phyloP scores from a whole-genome alignment of 2,329 filamentous ascomycete species.

The Colletotrichum agaves region DNA sequence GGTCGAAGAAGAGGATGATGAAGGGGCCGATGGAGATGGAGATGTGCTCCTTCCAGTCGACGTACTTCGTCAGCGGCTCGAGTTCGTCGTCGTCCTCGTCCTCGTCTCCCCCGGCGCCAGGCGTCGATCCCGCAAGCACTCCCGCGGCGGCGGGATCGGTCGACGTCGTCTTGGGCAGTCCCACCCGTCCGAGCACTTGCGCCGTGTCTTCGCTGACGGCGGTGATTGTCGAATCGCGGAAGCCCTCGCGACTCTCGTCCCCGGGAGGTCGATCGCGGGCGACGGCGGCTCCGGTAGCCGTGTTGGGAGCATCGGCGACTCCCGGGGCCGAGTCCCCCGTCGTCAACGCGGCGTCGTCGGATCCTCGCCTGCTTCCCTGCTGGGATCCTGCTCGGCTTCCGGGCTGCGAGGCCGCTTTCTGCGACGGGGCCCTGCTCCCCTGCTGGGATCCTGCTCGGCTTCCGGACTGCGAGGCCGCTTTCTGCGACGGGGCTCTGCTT shows the following conservation, averaged over 20 bases:
- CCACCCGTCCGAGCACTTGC: conserved; percentile 23
- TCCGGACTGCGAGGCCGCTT: conserved; percentile 6
- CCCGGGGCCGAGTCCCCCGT: neutral
- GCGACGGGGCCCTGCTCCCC: conserved; percentile 2
- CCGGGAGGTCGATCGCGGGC: conserved; percentile 22
- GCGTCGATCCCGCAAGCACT: conserved; percentile 15
- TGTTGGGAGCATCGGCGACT: conserved; percentile 24
- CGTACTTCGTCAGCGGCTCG: conserved; percentile 35
- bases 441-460: conserved; percentile 23
- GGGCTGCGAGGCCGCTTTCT: conserved; percentile 2
- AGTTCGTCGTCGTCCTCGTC: conserved; percentile 24
- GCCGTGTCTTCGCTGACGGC: conserved; percentile 33
- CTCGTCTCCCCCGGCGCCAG: neutral
- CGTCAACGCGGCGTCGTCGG: conserved; percentile 11
- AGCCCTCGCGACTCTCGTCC: conserved; percentile 30
- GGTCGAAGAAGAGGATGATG: conserved; percentile 36
- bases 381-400: conserved; percentile 21
- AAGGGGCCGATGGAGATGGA: conserved; percentile 35
- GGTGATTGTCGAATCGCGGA: conserved; percentile 34
- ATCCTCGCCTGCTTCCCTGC: conserved; percentile 23
- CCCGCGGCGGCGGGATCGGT: conserved; percentile 22
- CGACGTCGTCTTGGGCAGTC: conserved; percentile 27
- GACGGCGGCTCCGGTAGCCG: neutral
- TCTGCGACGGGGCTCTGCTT: conserved; percentile 2
- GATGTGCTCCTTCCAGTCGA: conserved; percentile 34